Evolutionary conservation across 1,284 basidiomycete species (phyloP).

Genomic region (Termitomyces sp.): DNA sequence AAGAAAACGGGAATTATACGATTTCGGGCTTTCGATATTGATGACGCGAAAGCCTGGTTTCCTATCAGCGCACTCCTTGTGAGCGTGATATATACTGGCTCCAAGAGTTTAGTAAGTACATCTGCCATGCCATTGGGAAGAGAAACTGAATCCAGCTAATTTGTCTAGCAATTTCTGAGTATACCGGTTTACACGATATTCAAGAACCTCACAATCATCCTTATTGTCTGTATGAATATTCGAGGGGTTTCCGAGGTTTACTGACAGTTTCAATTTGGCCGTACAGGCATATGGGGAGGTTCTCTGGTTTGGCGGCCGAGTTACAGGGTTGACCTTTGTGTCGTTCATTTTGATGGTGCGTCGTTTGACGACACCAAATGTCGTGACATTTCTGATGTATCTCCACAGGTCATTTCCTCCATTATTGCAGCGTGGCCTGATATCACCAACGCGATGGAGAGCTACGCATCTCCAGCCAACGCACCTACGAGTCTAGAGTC

Average conservation of each 20-base stretch:
- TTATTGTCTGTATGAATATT: conserved; percentile 65
- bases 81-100: conserved; percentile 96
- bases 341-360: conserved; percentile 91
- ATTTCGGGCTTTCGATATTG: conserved; percentile 80
- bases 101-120: conserved; percentile 82
- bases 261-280: conserved; percentile 8
- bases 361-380: neutral
- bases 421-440: conserved; percentile 96
- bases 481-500: conserved; percentile 25
- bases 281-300: conserved; percentile 92
- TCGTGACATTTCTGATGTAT: neutral
- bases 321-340: conserved; percentile 84
- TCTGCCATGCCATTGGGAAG: neutral
- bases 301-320: conserved; percentile 90
- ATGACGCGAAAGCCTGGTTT: conserved; percentile 91
- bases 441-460: conserved; percentile 50
- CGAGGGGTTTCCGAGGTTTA: neutral
- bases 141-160: neutral
- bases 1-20: conserved; percentile 84
- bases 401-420: conserved; percentile 79
- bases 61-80: conserved; percentile 93
- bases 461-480: neutral
- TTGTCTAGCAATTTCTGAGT: conserved; percentile 77
- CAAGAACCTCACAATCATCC: conserved; percentile 98
- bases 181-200: conserved; percentile 98